A percentile compares a stretch with the other conserved stretches of the same genome.
Conservation (phyloP, 257 asterid species). For the Solanum habrochaites region DNA sequence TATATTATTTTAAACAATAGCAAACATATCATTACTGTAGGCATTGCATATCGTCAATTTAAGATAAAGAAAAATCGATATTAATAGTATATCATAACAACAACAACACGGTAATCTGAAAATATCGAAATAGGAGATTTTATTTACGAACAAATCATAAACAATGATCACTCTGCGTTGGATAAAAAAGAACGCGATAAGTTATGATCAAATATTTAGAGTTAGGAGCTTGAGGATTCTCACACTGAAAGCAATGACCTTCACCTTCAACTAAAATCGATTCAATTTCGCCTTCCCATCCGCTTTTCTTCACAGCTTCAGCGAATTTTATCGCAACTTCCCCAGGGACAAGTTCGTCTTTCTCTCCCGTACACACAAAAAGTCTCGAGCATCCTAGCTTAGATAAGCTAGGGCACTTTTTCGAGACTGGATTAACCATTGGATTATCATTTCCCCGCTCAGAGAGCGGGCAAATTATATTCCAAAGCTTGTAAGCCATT, state of each 20-base stretch:
- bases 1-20: too few relatives aligned
- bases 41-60: too few relatives aligned
- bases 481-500: background rate
- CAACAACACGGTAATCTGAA: too few relatives aligned
- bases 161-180: background rate
- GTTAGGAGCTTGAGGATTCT: background rate
- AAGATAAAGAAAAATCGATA: too few relatives aligned
- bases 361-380: background rate
- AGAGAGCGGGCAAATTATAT: background rate
- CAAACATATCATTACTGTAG: too few relatives aligned
- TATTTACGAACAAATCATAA: too few relatives aligned
- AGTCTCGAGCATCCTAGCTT: background rate
- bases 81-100: background rate
- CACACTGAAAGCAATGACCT: background rate
- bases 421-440: background rate
- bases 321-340: background rate
- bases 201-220: background rate
- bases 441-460: background rate
- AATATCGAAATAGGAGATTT: too few relatives aligned
- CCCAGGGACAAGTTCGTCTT: background rate
- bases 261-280: constrained; percentile 4
- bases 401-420: background rate
- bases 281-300: constrained; percentile 9
- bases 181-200: background rate
- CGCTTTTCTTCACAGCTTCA: background rate